A percentile compares a stretch with the other conserved stretches of the same genome.
Conservation (phyloP, 352 stramenopile species). For the Phytophthora ramorum region DNA sequence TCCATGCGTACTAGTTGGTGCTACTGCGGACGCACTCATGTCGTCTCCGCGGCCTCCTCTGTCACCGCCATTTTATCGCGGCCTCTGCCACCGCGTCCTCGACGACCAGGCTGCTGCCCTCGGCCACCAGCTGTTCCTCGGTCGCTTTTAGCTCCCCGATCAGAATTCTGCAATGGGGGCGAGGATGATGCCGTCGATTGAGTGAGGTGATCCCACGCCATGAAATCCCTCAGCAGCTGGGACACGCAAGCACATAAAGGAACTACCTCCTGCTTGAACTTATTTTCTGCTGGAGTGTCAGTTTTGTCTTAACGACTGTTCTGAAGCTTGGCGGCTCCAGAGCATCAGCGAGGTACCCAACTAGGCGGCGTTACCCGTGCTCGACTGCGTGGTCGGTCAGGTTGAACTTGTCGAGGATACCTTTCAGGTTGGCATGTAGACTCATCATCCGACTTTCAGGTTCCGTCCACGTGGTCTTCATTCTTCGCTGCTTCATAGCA, state of each 20-base stretch:
- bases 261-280: not conserved
- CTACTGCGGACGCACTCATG: not conserved
- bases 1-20: not conserved
- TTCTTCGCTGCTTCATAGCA: not conserved
- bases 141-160: not conserved
- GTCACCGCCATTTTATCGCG: not conserved
- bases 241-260: not conserved
- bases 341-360: not conserved
- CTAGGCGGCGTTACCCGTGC: not conserved
- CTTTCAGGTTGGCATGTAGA: not conserved
- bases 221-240: not conserved
- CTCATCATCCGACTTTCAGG: conserved; percentile 1
- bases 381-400: not conserved
- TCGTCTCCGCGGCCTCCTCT: not conserved
- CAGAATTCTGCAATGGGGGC: not conserved
- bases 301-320: not conserved
- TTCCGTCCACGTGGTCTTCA: not conserved
- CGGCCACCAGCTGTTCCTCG: not conserved
- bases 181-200: not conserved
- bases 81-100: not conserved
- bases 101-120: not conserved
- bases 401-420: conserved; percentile 2
- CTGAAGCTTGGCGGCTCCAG: not conserved
- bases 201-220: conserved; percentile 1
- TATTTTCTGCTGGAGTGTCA: not conserved